phyloP scores from a whole-genome alignment of 208 protist species.

The Angomonas deanei region DNA sequence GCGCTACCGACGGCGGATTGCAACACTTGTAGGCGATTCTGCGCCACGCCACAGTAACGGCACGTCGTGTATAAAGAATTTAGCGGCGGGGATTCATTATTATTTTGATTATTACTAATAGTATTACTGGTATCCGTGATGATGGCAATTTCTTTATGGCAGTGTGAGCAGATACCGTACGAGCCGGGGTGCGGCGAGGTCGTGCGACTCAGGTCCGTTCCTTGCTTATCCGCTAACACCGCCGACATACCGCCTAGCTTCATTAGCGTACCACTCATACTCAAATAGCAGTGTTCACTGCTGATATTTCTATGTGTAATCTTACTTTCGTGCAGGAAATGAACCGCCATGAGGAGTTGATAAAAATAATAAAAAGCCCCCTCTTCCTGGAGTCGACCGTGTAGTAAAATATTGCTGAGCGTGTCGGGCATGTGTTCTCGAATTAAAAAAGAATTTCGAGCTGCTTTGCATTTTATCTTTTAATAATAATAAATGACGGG shows the following conservation, averaged over 20 bases:
- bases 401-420: slow-evolving; percentile 42
- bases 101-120: neutral
- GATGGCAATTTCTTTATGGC: slow-evolving; percentile 18
- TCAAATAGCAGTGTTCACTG: slow-evolving; percentile 53
- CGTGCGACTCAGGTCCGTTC: neutral
- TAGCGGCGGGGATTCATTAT: slow-evolving; percentile 5
- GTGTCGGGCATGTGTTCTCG: slow-evolving; percentile 40
- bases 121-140: slow-evolving; percentile 8
- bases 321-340: slow-evolving; percentile 57
- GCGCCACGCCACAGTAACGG: slow-evolving; percentile 28
- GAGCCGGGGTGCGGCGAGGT: slow-evolving; percentile 21
- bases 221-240: slow-evolving; percentile 27
- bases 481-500: slow-evolving; percentile 19
- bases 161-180: slow-evolving; percentile 27
- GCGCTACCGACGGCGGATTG: slow-evolving; percentile 66
- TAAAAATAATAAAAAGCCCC: slow-evolving; percentile 76
- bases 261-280: slow-evolving; percentile 70
- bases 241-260: slow-evolving; percentile 70
- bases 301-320: slow-evolving; percentile 27
- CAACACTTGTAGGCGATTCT: slow-evolving; percentile 36
- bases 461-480: slow-evolving; percentile 30
- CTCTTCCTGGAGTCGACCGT: slow-evolving; percentile 50
- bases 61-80: slow-evolving; percentile 37
- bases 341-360: slow-evolving; percentile 73
- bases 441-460: slow-evolving; percentile 24